These are phyloP conservation scores for Penicillium sp. DNA, from an alignment of 2,329 filamentous ascomycete species.

Conservation along the genomic window DNA sequence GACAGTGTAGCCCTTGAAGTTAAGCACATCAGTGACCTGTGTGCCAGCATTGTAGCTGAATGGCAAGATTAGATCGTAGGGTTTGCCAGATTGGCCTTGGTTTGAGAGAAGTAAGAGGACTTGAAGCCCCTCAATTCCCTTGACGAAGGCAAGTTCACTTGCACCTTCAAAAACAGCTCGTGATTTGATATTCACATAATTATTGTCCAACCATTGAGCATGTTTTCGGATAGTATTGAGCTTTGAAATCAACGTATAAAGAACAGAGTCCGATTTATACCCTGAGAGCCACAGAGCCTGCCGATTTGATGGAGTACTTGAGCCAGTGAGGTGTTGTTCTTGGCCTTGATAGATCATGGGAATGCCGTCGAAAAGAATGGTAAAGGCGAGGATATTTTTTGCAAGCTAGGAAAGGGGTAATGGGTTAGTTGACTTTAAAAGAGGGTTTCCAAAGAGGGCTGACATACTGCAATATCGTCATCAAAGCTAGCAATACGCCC, in stretches of 20 bases:
- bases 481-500: constrained; percentile 57
- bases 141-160: constrained; percentile 50
- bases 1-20: constrained; percentile 32
- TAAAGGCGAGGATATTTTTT: constrained; percentile 65
- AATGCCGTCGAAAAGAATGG: constrained; percentile 63
- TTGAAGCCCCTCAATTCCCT: constrained; percentile 47
- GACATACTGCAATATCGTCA: constrained; percentile 52
- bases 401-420: constrained; percentile 44
- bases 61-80: constrained; percentile 36
- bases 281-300: constrained; percentile 57
- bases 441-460: neutral
- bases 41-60: constrained; percentile 31
- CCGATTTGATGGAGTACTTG: constrained; percentile 53
- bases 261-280: constrained; percentile 44
- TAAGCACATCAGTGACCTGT: constrained; percentile 33
- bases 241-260: constrained; percentile 45
- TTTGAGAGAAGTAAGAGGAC: constrained; percentile 52
- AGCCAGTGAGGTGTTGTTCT: constrained; percentile 62
- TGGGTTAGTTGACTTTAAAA: neutral
- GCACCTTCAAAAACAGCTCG: constrained; percentile 24
- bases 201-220: constrained; percentile 37
- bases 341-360: constrained; percentile 43
- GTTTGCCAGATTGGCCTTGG: constrained; percentile 37
- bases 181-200: constrained; percentile 43
- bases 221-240: constrained; percentile 51